Evolutionary conservation across 208 protist species (phyloP).

Genomic region (Trypanosoma grayi): DNA sequence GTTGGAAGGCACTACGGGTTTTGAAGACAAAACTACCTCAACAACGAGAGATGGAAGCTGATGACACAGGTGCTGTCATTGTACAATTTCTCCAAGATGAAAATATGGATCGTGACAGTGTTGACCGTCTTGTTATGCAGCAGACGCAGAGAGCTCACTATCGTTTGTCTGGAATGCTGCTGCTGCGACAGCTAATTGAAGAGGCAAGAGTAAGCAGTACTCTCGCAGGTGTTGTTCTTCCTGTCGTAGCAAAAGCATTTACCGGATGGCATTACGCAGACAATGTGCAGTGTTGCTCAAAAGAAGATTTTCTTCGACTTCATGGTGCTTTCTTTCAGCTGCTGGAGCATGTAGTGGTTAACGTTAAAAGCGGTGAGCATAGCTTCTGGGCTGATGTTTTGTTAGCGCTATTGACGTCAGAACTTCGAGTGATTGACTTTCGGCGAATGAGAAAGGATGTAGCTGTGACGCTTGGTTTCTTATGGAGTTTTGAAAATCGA

Average conservation of each 20-base stretch:
- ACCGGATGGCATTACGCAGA: constrained; percentile 84
- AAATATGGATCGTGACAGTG: constrained; percentile 40
- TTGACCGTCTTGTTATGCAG: constrained; percentile 49
- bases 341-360: constrained; percentile 45
- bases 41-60: constrained; percentile 43
- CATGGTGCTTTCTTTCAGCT: constrained; percentile 81
- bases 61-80: constrained; percentile 39
- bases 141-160: constrained; percentile 65
- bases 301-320: constrained; percentile 69
- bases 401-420: constrained; percentile 53
- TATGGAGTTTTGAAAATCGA: constrained; percentile 35
- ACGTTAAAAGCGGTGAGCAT: constrained; percentile 15
- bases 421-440: constrained; percentile 59
- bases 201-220: constrained; percentile 54
- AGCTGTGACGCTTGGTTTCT: constrained; percentile 13
- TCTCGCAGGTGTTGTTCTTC: constrained; percentile 60
- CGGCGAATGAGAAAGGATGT: constrained; percentile 43
- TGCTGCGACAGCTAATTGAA: constrained; percentile 73
- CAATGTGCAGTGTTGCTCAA: constrained; percentile 79
- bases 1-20: constrained; percentile 73
- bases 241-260: constrained; percentile 73
- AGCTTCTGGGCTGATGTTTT: constrained; percentile 57
- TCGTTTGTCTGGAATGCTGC: constrained; percentile 67
- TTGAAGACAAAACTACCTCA: constrained; percentile 70
- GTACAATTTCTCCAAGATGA: constrained; percentile 70